These are phyloP conservation scores for Thielaviopsis euricoi DNA, from an alignment of 2,329 filamentous ascomycete genomes.

Conservation along the genomic window DNA sequence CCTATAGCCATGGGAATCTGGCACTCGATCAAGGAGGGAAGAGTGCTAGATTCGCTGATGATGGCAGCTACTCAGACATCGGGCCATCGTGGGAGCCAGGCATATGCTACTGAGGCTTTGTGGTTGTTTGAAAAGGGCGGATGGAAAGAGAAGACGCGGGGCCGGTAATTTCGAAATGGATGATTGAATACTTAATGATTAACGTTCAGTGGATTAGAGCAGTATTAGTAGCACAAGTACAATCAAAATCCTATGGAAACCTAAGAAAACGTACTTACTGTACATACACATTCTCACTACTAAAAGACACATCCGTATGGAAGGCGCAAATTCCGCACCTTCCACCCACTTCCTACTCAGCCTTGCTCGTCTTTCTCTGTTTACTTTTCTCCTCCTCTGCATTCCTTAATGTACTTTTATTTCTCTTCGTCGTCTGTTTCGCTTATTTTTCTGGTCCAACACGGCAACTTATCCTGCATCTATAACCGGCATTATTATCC, in stretches of 20 bases:
- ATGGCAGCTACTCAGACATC: constrained; percentile 54
- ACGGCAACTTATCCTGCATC: background rate
- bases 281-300: too few relatives aligned
- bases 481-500: background rate
- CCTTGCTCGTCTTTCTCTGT: background rate
- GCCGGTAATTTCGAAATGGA: constrained; percentile 21
- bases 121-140: constrained; percentile 67
- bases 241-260: too few relatives aligned
- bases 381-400: background rate
- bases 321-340: background rate
- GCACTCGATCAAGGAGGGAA: constrained; percentile 59
- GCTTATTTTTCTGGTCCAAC: background rate
- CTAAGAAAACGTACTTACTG: too few relatives aligned
- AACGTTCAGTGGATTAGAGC: too few relatives aligned
- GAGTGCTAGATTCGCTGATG: constrained; percentile 59
- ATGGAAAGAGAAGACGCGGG: constrained; percentile 47
- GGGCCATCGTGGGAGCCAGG: constrained; percentile 63
- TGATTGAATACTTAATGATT: too few relatives aligned
- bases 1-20: constrained; percentile 66
- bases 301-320: too few relatives aligned
- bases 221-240: too few relatives aligned
- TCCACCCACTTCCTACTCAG: background rate
- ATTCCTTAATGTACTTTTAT: too few relatives aligned
- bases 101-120: constrained; percentile 75
- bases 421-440: background rate